phyloP scores from a whole-genome alignment of 768 basidiomycete genomes.

The Sarcomyxa edulis region DNA sequence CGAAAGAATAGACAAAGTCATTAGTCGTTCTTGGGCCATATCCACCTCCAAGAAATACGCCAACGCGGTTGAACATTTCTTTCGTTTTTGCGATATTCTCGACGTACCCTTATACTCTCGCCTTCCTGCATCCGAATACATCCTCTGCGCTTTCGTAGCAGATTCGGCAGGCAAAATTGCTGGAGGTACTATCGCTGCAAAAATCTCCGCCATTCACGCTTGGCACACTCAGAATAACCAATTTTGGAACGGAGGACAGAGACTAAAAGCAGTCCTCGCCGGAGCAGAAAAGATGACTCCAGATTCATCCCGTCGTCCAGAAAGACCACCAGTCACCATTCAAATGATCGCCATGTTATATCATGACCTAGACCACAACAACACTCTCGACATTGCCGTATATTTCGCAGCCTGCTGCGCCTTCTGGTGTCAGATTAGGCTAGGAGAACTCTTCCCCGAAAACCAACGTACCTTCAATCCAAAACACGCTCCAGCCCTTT shows the following conservation, averaged over 20 bases:
- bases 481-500: too few relatives aligned
- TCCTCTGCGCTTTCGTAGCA: background rate
- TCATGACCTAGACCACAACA: conserved; percentile 9
- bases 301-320: conserved; percentile 7
- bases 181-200: background rate
- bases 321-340: conserved; percentile 14
- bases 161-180: background rate
- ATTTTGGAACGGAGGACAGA: conserved; percentile 13
- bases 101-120: background rate
- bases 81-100: background rate
- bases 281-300: conserved; percentile 21
- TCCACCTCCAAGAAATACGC: background rate
- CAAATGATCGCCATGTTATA: conserved; percentile 15
- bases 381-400: conserved; percentile 17
- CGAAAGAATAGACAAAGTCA: too few relatives aligned
- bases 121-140: background rate
- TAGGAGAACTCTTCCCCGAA: conserved; percentile 23
- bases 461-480: too few relatives aligned
- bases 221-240: background rate
- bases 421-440: conserved; percentile 26
- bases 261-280: conserved; percentile 17
- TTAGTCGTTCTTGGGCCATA: background rate
- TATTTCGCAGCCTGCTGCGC: conserved; percentile 16
- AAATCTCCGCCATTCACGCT: background rate
- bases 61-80: background rate